Conservation (phyloP, 116 monocot species). For the Zostera marina region DNA sequence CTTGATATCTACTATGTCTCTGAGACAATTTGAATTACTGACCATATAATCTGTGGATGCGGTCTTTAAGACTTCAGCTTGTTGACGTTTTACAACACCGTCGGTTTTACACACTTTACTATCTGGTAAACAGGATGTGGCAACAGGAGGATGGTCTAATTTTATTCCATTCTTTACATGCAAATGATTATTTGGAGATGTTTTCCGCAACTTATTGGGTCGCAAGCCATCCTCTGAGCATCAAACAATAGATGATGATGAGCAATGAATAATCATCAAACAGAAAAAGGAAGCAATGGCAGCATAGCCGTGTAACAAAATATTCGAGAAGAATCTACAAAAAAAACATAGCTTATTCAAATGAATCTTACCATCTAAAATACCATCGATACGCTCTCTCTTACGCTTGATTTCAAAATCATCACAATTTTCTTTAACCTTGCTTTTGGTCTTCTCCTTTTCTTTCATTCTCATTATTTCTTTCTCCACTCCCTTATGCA, state of each 20-base stretch:
- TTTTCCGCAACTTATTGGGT: conserved; percentile 28
- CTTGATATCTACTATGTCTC: conserved; percentile 9
- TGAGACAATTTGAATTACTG: too few relatives aligned
- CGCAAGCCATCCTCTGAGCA: conserved; percentile 30
- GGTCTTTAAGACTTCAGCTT: too few relatives aligned
- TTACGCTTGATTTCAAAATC: conserved; percentile 12
- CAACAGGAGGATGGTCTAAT: conserved; percentile 8
- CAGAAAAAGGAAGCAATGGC: too few relatives aligned
- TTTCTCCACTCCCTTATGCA: conserved; percentile 13
- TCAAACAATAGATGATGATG: conserved; percentile 13
- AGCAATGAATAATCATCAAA: background rate
- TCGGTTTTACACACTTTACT: conserved; percentile 14
- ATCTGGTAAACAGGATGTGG: conserved; percentile 5
- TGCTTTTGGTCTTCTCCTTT: conserved; percentile 10
- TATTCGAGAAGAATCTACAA: background rate
- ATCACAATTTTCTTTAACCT: conserved; percentile 1
- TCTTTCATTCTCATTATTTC: conserved; percentile 3
- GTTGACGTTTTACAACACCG: too few relatives aligned
- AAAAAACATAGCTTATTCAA: background rate
- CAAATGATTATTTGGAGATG: conserved; percentile 8
- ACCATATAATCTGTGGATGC: too few relatives aligned
- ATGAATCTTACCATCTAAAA: conserved; percentile 24
- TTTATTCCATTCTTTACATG: conserved; percentile 36
- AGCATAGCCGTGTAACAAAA: too few relatives aligned
- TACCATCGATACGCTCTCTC: conserved; percentile 26